phyloP scores from a whole-genome alignment of 1,284 basidiomycete genomes.

The Heterobasidion occidentale region DNA sequence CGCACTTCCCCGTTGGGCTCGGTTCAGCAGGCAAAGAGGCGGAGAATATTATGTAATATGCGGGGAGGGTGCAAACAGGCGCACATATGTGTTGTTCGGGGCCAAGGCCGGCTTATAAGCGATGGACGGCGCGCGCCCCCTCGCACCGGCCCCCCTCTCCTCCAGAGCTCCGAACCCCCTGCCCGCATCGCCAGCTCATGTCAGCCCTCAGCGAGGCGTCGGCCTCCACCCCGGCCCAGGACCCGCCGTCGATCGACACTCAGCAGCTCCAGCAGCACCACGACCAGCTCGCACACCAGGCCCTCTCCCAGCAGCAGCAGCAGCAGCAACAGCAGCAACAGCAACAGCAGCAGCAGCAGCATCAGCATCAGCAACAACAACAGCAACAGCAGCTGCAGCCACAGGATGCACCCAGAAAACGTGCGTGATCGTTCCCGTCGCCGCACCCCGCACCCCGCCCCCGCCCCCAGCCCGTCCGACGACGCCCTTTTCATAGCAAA shows the following conservation, averaged over 20 bases:
- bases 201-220: slow-evolving; percentile 24
- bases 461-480: slow-evolving; percentile 5
- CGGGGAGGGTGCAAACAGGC: background rate
- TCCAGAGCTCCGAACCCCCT: background rate
- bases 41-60: too few species aligned
- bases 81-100: background rate
- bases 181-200: too few species aligned
- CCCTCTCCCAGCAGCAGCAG: slow-evolving; percentile 5
- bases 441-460: slow-evolving; percentile 9
- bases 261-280: slow-evolving; percentile 41
- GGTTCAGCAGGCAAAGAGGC: too few species aligned
- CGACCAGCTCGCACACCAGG: slow-evolving; percentile 18
- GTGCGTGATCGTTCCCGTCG: slow-evolving; percentile 5
- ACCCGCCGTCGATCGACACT: slow-evolving; percentile 44
- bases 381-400: too few species aligned
- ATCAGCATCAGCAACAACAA: too few species aligned
- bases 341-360: background rate
- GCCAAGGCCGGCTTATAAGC: background rate
- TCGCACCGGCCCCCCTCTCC: background rate
- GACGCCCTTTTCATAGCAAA: slow-evolving; percentile 39
- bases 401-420: background rate
- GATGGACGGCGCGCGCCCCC: background rate
- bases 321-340: background rate
- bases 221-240: slow-evolving; percentile 53
- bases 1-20: too few species aligned